Evolutionary conservation across 371 early-diverging fungal genomes (phyloP).

Genomic region (Lichtheimia ramosa): DNA sequence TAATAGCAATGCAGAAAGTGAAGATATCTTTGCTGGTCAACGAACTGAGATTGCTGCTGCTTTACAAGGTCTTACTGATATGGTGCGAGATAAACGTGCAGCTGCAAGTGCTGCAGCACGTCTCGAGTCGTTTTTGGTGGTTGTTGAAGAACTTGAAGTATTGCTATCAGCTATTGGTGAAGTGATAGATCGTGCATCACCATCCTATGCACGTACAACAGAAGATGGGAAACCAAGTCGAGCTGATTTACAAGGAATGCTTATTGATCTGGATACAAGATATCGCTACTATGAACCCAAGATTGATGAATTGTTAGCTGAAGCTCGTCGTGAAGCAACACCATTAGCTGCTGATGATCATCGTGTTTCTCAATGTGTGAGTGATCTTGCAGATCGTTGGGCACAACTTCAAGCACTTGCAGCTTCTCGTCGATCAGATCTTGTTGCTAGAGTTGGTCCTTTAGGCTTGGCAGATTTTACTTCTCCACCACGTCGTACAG

Average conservation of each 20-base stretch:
- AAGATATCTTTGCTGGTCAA: constrained; percentile 39
- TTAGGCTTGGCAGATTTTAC: constrained; percentile 20
- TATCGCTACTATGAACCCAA: constrained; percentile 58
- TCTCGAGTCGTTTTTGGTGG: constrained; percentile 44
- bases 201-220: constrained; percentile 28
- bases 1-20: constrained; percentile 13
- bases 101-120: constrained; percentile 43
- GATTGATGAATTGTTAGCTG: constrained; percentile 50
- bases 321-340: constrained; percentile 41
- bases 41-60: constrained; percentile 44
- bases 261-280: constrained; percentile 57
- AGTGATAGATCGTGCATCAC: constrained; percentile 43
- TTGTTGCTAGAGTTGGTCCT: constrained; percentile 35
- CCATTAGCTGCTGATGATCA: constrained; percentile 39
- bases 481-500: constrained; percentile 4
- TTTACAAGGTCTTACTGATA: constrained; percentile 27
- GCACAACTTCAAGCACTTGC: constrained; percentile 44
- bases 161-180: constrained; percentile 43
- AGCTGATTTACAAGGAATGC: constrained; percentile 54
- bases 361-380: constrained; percentile 48
- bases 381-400: constrained; percentile 49
- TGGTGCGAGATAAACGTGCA: constrained; percentile 40
- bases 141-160: constrained; percentile 50
- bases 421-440: constrained; percentile 46
- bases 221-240: constrained; percentile 34